These are phyloP conservation scores for Neonothopanus nambi DNA, from an alignment of 1,284 basidiomycete genomes.

Conservation along the genomic window DNA sequence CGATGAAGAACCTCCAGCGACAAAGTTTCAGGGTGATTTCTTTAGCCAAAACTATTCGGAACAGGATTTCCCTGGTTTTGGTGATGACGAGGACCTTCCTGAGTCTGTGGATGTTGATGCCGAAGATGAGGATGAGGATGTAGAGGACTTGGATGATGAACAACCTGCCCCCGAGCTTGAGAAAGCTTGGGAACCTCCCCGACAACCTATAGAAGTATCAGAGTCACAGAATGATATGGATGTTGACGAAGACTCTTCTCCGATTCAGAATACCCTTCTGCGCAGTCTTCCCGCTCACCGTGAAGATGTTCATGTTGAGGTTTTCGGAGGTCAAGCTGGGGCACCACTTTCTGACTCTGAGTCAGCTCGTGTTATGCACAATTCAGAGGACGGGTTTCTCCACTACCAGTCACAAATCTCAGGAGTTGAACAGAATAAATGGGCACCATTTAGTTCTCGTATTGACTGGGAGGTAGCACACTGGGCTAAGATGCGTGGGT, in stretches of 20 bases:
- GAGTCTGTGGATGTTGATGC: too few species aligned
- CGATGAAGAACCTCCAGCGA: too few species aligned
- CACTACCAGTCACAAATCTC: neutral
- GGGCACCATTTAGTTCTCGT: too few species aligned
- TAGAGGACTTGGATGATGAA: too few species aligned
- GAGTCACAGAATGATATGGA: neutral
- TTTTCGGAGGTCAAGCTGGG: neutral
- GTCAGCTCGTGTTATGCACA: neutral
- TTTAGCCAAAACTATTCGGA: too few species aligned
- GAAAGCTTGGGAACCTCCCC: neutral
- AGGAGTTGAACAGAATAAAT: too few species aligned
- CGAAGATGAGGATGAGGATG: too few species aligned
- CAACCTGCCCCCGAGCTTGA: too few species aligned
- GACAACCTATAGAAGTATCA: neutral
- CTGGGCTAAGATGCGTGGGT: conserved; percentile 19
- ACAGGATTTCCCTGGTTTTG: too few species aligned
- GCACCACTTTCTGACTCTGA: neutral
- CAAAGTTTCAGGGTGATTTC: too few species aligned
- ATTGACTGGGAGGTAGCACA: conserved; percentile 19
- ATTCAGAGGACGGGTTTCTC: neutral
- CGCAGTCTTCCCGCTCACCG: neutral
- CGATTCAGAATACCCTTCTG: neutral
- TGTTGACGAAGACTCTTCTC: neutral
- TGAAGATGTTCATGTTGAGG: neutral
- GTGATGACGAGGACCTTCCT: too few species aligned